A percentile compares a stretch with the other conserved stretches of the same genome.
Evolutionary conservation across 768 basidiomycete species (phyloP).

Genomic region (Naganishia randhawae): DNA sequence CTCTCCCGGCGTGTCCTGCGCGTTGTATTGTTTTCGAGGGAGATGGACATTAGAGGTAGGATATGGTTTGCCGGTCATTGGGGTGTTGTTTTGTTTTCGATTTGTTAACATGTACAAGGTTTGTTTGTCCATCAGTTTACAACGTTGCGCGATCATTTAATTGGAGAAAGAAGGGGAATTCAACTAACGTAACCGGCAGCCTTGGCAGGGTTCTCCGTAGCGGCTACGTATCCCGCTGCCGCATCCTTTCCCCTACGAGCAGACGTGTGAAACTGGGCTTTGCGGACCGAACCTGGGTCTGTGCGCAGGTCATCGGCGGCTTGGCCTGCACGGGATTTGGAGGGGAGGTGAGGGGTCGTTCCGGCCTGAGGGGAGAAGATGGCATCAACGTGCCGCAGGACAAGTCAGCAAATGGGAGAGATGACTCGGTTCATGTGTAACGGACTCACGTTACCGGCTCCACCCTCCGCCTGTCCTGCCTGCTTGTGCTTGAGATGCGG

Average conservation of each 20-base stretch:
- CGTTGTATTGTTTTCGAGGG: background rate
- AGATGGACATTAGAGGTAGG: too few species aligned
- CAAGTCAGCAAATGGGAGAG: too few species aligned
- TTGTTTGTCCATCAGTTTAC: conserved; percentile 8
- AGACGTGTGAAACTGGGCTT: conserved; percentile 37
- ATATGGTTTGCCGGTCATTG: too few species aligned
- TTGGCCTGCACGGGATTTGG: conserved; percentile 24
- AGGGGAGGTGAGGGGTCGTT: conserved; percentile 40
- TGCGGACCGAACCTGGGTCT: conserved; percentile 23
- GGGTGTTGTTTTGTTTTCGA: too few species aligned
- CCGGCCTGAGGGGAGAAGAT: conserved; percentile 29
- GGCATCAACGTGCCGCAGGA: background rate
- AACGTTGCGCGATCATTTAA: background rate
- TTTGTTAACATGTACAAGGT: background rate
- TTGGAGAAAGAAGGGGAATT: background rate
- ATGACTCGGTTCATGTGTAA: background rate
- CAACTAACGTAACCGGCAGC: conserved; percentile 25
- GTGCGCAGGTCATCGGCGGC: conserved; percentile 15
- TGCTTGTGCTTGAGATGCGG: conserved; percentile 43
- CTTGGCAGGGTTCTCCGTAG: conserved; percentile 13
- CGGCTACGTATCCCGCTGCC: conserved; percentile 24
- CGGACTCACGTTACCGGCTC: conserved; percentile 42
- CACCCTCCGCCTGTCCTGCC: conserved; percentile 29
- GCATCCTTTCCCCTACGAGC: conserved; percentile 21
- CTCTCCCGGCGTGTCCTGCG: conserved; percentile 32